Evolutionary conservation across 805 yeast species (phyloP), one percentile per base, ranked within the genome.

Genomic region (Metschnikowia kunwiensis): DNA sequence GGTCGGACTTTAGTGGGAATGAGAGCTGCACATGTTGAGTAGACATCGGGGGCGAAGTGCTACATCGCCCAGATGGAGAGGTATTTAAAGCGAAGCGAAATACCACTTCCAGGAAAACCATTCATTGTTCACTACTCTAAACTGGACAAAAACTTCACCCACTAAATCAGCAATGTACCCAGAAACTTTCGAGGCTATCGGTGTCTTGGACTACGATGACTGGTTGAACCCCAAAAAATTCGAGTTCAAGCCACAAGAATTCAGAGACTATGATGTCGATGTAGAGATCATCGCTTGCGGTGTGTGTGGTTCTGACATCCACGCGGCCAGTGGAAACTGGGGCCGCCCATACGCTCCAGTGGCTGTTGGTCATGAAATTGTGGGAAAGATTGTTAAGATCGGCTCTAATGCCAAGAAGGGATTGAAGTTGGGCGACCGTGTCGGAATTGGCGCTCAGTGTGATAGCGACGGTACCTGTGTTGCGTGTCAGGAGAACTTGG

Each of bases 371-470:
- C 62, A 57, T 34, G 62, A 57, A 39, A 49, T 57, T 24, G 42
- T 50, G 4, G 54, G 54, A 30, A 44, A 38, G 24, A 39, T 47
- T 12, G 48, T 47, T 21, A 47, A 38, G 26, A 36, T 45, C 24
- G 51, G 50, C 24, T 44, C 47, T 5, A 45, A 47, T 12, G 51
- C 48, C 26, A 47, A 40, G 23, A 16, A 38, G 16, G 49, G 49
- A 35, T 70, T 61, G 63, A 75, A 69, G 54, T 56, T 80, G 13
- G 95, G 94, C 37, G 81, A 86, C 47, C 69, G 86, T 46, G 93
- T 83, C 18, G 95, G 91, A 36, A 72, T 83, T 32, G 95, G 95
- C 49, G 91, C 93, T 17, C 80, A 76, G 53, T 34, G 32, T n/a
- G 51, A 47, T 34, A 36, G 46, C 15, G 49, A 45, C 27, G 39